Conservation (phyloP, 306 rosid genomes). For the Canavalia gladiata region DNA sequence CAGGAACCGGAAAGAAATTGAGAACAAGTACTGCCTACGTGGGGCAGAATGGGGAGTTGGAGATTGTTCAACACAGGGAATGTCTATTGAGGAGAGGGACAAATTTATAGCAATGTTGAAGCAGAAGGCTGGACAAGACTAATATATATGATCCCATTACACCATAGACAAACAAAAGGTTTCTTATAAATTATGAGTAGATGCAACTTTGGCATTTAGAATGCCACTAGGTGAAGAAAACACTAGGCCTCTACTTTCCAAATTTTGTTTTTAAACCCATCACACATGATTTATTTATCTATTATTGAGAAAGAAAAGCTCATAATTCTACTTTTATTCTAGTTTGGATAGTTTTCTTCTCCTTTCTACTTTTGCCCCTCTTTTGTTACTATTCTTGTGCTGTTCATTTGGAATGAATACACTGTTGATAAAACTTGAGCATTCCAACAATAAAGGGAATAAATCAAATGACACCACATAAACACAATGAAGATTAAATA, state of each 20-base stretch:
- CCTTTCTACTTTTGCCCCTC: background rate
- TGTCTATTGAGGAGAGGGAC: constrained; percentile 78
- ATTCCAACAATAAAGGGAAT: background rate
- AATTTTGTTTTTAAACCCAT: constrained; percentile 15
- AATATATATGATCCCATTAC: constrained; percentile 39
- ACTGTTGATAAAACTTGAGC: background rate
- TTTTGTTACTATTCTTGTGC: background rate
- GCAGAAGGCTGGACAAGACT: constrained; percentile 67
- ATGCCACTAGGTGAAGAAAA: constrained; percentile 13
- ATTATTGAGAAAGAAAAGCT: constrained; percentile 21
- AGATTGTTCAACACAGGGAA: constrained; percentile 86
- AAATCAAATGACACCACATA: no score
- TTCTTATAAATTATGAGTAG: constrained; percentile 17
- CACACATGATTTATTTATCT: constrained; percentile 22
- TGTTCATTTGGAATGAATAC: background rate
- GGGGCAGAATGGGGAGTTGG: constrained; percentile 99
- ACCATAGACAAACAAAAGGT: background rate
- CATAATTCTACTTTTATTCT: background rate
- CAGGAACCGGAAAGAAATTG: constrained; percentile 74
- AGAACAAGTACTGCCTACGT: constrained; percentile 87
- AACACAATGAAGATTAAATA: no score
- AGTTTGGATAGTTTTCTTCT: constrained; percentile 14
- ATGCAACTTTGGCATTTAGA: constrained; percentile 40
- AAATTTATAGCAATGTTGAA: constrained; percentile 79
- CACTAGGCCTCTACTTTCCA: constrained; percentile 37